Percentiles rank a stretch among this genome's conserved stretches.
These are phyloP conservation scores for Fereydounia khargensis DNA, from an alignment of 1,284 basidiomycete genomes.

Conservation along the genomic window DNA sequence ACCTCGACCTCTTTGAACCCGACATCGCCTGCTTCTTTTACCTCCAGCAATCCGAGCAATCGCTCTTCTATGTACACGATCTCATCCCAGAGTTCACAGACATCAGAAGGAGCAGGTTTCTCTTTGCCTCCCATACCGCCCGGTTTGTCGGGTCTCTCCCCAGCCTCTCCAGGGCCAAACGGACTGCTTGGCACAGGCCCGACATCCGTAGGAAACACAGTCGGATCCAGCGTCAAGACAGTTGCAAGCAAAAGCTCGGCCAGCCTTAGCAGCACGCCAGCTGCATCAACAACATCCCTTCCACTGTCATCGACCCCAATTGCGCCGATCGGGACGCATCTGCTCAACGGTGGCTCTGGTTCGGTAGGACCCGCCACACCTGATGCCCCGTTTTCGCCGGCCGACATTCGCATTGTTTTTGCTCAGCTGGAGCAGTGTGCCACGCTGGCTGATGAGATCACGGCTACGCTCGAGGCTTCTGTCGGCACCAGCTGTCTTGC, in stretches of 20 bases:
- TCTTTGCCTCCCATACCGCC: constrained; percentile 2
- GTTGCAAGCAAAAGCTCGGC: neutral
- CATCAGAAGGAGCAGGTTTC: constrained; percentile 14
- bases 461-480: constrained; percentile 57
- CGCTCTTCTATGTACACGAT: constrained; percentile 47
- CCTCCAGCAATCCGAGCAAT: constrained; percentile 42
- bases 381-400: constrained; percentile 64
- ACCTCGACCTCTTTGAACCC: constrained; percentile 6
- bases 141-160: neutral
- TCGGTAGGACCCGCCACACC: constrained; percentile 13
- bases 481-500: constrained; percentile 36
- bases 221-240: too few species aligned
- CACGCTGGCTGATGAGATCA: constrained; percentile 69
- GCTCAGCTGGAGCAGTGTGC: constrained; percentile 75
- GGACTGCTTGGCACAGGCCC: too few species aligned
- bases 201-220: too few species aligned
- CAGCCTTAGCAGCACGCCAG: neutral
- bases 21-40: constrained; percentile 15
- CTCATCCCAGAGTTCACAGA: constrained; percentile 46
- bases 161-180: neutral
- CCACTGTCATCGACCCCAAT: too few species aligned
- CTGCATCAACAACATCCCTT: too few species aligned
- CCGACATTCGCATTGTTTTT: constrained; percentile 75
- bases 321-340: too few species aligned
- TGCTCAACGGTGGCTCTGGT: too few species aligned